Evolutionary conservation across 805 yeast species (phyloP).

Genomic region (Nakazawaea anatomiae): DNA sequence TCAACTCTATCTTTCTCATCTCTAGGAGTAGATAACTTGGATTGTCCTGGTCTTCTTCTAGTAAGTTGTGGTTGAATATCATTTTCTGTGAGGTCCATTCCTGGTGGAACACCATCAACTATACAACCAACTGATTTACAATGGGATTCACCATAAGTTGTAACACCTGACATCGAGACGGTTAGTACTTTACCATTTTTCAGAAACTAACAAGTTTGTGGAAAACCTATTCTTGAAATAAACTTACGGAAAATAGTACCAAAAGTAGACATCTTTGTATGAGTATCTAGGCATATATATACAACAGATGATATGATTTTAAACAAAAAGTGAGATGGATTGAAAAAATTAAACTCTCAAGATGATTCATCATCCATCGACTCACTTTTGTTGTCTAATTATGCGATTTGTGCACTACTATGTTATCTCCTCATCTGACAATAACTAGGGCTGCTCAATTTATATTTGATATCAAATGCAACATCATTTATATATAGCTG

Average conservation of each 20-base stretch:
- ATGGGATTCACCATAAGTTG: constrained; percentile 98
- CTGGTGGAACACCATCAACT: constrained; percentile 98
- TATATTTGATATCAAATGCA: too few species aligned
- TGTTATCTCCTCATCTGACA: not conserved
- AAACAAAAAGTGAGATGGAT: too few species aligned
- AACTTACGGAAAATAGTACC: constrained; percentile 44
- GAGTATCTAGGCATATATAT: not conserved
- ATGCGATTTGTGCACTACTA: not conserved
- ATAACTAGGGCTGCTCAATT: too few species aligned
- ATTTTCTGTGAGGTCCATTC: constrained; percentile 72
- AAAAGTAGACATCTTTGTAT: constrained; percentile 57
- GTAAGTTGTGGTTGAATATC: constrained; percentile 95
- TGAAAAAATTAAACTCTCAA: not conserved
- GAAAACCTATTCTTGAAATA: too few species aligned
- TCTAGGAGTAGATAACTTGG: constrained; percentile 88
- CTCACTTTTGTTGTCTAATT: not conserved
- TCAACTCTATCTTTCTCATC: constrained; percentile 90
- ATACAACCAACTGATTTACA: constrained; percentile 97
- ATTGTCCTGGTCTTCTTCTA: constrained; percentile 97
- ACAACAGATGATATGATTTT: too few species aligned
- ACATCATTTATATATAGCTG: too few species aligned
- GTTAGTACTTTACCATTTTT: not conserved
- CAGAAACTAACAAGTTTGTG: too few species aligned
- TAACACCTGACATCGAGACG: constrained; percentile 41
- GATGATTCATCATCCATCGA: not conserved